Evolutionary conservation across 495 filamentous ascomycete species (phyloP).

Genomic region (Penicillium canescens): DNA sequence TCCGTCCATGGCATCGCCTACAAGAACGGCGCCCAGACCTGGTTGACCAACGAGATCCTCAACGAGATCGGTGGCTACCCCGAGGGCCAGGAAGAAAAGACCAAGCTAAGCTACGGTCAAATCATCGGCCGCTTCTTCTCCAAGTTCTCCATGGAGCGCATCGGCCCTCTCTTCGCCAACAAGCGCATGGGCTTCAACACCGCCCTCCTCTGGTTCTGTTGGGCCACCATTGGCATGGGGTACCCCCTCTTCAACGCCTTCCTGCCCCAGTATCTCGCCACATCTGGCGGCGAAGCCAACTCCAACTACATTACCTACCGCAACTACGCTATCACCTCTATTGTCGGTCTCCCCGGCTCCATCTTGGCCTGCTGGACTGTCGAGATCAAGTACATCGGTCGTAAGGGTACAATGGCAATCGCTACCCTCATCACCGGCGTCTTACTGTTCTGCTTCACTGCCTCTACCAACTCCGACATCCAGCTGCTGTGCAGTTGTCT

Average conservation of each 20-base stretch:
- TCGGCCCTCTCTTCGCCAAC: slow-evolving; percentile 54
- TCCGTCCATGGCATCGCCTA: slow-evolving; percentile 63
- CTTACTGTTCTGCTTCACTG: slow-evolving; percentile 60
- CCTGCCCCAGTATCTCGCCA: slow-evolving; percentile 56
- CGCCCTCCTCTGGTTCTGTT: slow-evolving; percentile 55
- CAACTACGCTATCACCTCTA: slow-evolving; percentile 60
- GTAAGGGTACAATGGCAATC: slow-evolving; percentile 59
- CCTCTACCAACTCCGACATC: slow-evolving; percentile 44
- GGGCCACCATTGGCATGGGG: slow-evolving; percentile 58
- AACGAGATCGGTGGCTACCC: slow-evolving; percentile 54
- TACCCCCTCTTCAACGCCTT: slow-evolving; percentile 62
- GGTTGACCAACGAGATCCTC: slow-evolving; percentile 53
- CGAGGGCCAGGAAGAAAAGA: slow-evolving; percentile 31
- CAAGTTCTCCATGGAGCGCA: slow-evolving; percentile 57
- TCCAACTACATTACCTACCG: slow-evolving; percentile 55
- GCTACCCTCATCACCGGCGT: slow-evolving; percentile 56
- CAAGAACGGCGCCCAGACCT: slow-evolving; percentile 53
- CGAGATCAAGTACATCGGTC: slow-evolving; percentile 58
- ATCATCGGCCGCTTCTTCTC: slow-evolving; percentile 52
- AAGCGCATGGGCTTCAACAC: slow-evolving; percentile 51
- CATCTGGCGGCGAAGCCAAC: slow-evolving; percentile 36
- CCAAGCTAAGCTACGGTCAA: slow-evolving; percentile 36
- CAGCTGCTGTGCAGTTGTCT: slow-evolving; percentile 54
- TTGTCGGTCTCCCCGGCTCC: slow-evolving; percentile 58
- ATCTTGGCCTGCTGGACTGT: slow-evolving; percentile 57